These are phyloP conservation scores for Pelargonium australe DNA, from an alignment of 441 rosid genomes.

Conservation along the genomic window DNA sequence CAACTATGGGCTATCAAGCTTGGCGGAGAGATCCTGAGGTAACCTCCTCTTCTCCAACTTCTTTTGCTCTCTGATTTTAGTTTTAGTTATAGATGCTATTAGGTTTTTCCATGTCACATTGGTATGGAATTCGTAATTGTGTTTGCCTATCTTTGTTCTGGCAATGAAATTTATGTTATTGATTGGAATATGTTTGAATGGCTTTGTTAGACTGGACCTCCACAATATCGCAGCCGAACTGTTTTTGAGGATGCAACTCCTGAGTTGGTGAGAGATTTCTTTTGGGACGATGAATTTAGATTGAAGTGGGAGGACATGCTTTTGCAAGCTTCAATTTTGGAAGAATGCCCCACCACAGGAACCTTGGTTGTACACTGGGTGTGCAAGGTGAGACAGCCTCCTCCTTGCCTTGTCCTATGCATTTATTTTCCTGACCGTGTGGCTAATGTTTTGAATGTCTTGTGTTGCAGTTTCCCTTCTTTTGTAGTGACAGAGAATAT, in stretches of 20 bases:
- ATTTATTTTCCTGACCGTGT: constrained; percentile 1
- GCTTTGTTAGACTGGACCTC: constrained; percentile 62
- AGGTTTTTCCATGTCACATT: not conserved
- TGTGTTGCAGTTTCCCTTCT: constrained; percentile 76
- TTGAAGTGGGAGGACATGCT: constrained; percentile 87
- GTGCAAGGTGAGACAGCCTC: constrained; percentile 50
- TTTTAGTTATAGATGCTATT: not conserved
- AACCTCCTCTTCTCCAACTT: constrained; percentile 12
- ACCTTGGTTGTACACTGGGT: constrained; percentile 82
- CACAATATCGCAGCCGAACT: constrained; percentile 79
- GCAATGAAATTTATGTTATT: not conserved
- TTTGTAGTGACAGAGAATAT: constrained; percentile 90
- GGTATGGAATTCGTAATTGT: not conserved
- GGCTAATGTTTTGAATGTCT: constrained; percentile 11
- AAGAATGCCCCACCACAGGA: constrained; percentile 67
- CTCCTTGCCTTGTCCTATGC: constrained; percentile 4
- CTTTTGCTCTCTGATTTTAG: not conserved
- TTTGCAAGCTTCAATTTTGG: constrained; percentile 46
- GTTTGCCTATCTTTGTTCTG: not conserved
- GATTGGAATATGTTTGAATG: constrained; percentile 19
- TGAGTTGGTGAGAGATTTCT: constrained; percentile 80
- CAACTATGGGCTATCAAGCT: constrained; percentile 68
- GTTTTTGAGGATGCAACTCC: constrained; percentile 88
- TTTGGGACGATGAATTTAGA: constrained; percentile 87
- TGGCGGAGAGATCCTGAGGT: constrained; percentile 90